A percentile compares a stretch with the other conserved stretches of the same genome.
These are phyloP conservation scores for Neurospora sp. DNA, from an alignment of 2,329 filamentous ascomycete species.

Conservation along the genomic window DNA sequence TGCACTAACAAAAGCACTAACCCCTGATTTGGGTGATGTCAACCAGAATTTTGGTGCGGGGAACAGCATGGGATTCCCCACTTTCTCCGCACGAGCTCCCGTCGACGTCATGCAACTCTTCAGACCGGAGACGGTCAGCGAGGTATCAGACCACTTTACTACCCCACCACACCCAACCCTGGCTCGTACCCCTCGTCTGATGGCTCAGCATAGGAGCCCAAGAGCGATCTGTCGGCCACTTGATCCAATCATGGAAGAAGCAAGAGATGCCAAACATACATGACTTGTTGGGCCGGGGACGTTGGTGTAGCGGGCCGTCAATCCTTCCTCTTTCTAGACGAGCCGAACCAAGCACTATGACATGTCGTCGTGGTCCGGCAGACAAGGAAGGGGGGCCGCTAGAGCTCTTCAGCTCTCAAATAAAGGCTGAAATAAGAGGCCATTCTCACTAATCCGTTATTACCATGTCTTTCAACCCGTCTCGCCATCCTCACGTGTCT, in stretches of 20 bases:
- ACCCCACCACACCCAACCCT: neutral
- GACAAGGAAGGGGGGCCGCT: neutral
- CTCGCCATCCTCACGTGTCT: neutral
- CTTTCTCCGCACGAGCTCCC: neutral
- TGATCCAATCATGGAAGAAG: neutral
- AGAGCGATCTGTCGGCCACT: neutral
- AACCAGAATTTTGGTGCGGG: neutral
- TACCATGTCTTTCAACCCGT: neutral
- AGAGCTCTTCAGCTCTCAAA: neutral
- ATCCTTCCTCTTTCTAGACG: neutral
- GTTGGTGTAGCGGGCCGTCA: neutral
- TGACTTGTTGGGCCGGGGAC: neutral
- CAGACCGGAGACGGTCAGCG: neutral
- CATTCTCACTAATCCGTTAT: neutral
- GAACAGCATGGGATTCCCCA: neutral
- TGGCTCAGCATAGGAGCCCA: neutral
- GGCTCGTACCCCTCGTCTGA: neutral
- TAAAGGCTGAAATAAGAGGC: neutral
- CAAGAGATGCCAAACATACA: neutral
- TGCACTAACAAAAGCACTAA: neutral
- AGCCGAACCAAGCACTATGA: neutral
- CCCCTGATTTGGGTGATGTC: neutral
- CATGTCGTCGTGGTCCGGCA: neutral
- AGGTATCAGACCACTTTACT: neutral
- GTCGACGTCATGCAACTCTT: slow-evolving; percentile 4